These are phyloP conservation scores for Xylariaceae sp. DNA, from an alignment of 2,329 filamentous ascomycete species.

Conservation along the genomic window DNA sequence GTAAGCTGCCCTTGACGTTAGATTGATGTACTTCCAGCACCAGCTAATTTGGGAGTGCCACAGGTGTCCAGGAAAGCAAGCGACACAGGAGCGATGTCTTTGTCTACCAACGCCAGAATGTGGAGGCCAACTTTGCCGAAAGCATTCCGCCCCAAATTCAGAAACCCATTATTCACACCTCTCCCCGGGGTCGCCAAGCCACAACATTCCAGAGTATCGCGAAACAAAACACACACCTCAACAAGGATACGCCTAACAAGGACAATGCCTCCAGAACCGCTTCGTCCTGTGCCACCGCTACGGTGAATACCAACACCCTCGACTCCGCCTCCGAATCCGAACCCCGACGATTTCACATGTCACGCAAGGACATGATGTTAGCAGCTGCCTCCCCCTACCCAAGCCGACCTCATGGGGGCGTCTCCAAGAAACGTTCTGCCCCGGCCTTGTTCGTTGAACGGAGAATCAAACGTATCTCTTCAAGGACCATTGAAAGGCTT, in stretches of 20 bases:
- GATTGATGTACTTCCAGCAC: conserved; percentile 6
- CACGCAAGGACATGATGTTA: conserved; percentile 52
- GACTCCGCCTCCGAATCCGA: conserved; percentile 38
- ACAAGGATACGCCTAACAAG: conserved; percentile 7
- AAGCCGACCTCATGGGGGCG: conserved; percentile 38
- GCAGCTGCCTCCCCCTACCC: conserved; percentile 34
- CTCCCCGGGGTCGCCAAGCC: conserved; percentile 48
- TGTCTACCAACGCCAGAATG: conserved; percentile 62
- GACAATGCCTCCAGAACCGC: conserved; percentile 20
- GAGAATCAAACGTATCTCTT: conserved; percentile 45
- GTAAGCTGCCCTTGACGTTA: conserved; percentile 46
- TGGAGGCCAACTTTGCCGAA: conserved; percentile 38
- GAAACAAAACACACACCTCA: conserved; percentile 20
- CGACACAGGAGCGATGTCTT: conserved; percentile 59
- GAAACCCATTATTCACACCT: conserved; percentile 57
- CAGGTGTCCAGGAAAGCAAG: conserved; percentile 62
- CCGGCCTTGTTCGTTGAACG: conserved; percentile 65
- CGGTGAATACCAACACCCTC: background rate
- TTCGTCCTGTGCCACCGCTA: background rate
- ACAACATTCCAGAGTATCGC: conserved; percentile 34
- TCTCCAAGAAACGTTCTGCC: conserved; percentile 52
- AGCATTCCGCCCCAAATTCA: conserved; percentile 34
- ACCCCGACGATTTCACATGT: conserved; percentile 63
- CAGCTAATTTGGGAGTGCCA: conserved; percentile 14
- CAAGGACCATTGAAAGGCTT: conserved; percentile 33